A percentile compares a stretch with the other conserved stretches of the same genome.
Conservation (phyloP, 2,329 filamentous ascomycete species). For the Emericellopsis cladophorae region DNA sequence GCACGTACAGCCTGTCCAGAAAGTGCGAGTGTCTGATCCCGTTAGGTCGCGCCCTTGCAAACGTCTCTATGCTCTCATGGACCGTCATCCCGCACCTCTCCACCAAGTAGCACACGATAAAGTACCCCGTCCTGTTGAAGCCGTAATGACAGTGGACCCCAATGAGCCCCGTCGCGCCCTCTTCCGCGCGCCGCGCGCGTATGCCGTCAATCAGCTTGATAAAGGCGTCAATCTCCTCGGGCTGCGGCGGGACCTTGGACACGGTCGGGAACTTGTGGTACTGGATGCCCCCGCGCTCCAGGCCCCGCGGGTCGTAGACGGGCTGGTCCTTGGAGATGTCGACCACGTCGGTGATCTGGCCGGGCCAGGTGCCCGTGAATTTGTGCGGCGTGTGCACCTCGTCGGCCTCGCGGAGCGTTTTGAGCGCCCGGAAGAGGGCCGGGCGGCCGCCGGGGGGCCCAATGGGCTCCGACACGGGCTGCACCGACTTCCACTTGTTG, state of each 20-base stretch:
- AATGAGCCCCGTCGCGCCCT: conserved; percentile 36
- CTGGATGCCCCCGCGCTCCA: conserved; percentile 53
- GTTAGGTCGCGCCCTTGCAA: conserved; percentile 58
- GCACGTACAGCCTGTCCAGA: conserved; percentile 67
- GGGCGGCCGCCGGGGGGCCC: conserved; percentile 36
- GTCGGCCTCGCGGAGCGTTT: conserved; percentile 85
- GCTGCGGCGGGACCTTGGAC: conserved; percentile 71
- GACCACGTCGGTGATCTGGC: conserved; percentile 60
- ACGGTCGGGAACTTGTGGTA: conserved; percentile 88
- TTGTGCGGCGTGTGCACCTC: conserved; percentile 63
- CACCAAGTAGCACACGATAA: conserved; percentile 83
- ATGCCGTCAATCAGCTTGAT: conserved; percentile 46
- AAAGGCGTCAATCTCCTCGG: conserved; percentile 39
- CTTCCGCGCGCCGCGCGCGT: conserved; percentile 33
- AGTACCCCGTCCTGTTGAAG: conserved; percentile 87
- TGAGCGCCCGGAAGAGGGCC: conserved; percentile 75
- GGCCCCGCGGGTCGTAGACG: conserved; percentile 67
- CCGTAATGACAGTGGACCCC: conserved; percentile 94
- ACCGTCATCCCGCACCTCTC: conserved; percentile 62
- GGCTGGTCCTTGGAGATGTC: conserved; percentile 88
- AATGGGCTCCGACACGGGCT: conserved; percentile 67
- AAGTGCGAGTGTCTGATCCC: conserved; percentile 89
- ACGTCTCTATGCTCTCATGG: conserved; percentile 67
- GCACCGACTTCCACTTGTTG: conserved; percentile 74
- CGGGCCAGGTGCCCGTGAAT: conserved; percentile 58